phyloP scores from a whole-genome alignment of 164 flowering plant genomes.

The Annona squamosa region DNA sequence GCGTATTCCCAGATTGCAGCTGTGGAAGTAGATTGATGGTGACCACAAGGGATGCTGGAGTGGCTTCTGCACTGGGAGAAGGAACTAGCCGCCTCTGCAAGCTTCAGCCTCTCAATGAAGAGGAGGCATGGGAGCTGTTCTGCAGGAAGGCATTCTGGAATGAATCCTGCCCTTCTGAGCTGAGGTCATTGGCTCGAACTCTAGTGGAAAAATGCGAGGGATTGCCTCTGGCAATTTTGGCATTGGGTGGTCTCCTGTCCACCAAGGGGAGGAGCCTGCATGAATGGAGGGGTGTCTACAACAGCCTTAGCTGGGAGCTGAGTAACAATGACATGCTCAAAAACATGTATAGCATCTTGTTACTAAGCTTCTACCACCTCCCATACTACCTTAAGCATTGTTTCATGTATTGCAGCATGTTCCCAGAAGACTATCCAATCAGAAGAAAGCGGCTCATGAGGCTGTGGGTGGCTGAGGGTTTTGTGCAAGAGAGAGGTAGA shows the following conservation, averaged over 20 bases:
- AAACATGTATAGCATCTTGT: background rate
- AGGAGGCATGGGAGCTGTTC: slow-evolving; percentile 8
- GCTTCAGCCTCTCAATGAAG: background rate
- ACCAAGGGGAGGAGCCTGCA: background rate
- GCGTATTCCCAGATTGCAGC: background rate
- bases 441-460: slow-evolving; percentile 10
- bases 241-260: slow-evolving; percentile 14
- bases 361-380: slow-evolving; percentile 10
- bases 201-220: slow-evolving; percentile 21
- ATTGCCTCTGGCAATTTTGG: slow-evolving; percentile 20
- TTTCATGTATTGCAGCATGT: slow-evolving; percentile 19
- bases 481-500: slow-evolving; percentile 1
- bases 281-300: slow-evolving; percentile 13
- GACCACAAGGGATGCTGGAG: slow-evolving; percentile 26
- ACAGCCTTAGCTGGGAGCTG: slow-evolving; percentile 15
- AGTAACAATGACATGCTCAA: slow-evolving; percentile 4
- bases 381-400: slow-evolving; percentile 19
- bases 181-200: background rate
- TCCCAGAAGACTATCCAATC: slow-evolving; percentile 16
- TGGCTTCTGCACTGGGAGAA: slow-evolving; percentile 28
- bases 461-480: slow-evolving; percentile 24
- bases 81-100: background rate
- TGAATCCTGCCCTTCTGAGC: background rate
- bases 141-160: slow-evolving; percentile 5
- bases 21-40: slow-evolving; percentile 28